These are phyloP conservation scores for Fusarium pseudograminearum DNA, from an alignment of 2,329 filamentous ascomycete genomes.

Conservation along the genomic window DNA sequence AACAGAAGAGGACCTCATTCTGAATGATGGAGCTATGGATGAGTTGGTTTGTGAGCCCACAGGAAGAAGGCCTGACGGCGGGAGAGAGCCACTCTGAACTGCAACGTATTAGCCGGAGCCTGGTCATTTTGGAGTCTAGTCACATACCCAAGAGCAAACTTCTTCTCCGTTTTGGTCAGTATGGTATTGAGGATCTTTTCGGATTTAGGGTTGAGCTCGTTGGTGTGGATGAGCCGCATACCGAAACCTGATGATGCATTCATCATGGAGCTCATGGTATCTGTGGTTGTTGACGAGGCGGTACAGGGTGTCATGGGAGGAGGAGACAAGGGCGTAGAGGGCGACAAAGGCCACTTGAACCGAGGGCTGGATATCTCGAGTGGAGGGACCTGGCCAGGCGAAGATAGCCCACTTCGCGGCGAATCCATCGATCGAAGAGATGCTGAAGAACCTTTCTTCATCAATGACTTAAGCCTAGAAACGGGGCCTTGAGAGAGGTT, in stretches of 20 bases:
- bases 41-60: conserved; percentile 63
- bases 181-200: conserved; percentile 62
- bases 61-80: conserved; percentile 57
- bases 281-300: conserved; percentile 53
- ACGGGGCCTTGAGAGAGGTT: conserved; percentile 51
- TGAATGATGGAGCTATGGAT: conserved; percentile 68
- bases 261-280: conserved; percentile 49
- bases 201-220: conserved; percentile 59
- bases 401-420: conserved; percentile 46
- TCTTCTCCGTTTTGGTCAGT: conserved; percentile 65
- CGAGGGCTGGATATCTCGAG: conserved; percentile 47
- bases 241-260: conserved; percentile 57
- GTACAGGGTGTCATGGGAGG: conserved; percentile 64
- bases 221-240: conserved; percentile 64
- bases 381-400: conserved; percentile 51
- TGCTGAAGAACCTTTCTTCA: conserved; percentile 45
- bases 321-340: conserved; percentile 55
- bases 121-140: not conserved
- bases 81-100: conserved; percentile 60
- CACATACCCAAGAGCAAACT: conserved; percentile 56
- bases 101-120: conserved; percentile 21
- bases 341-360: conserved; percentile 52
- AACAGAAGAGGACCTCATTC: conserved; percentile 71
- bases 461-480: conserved; percentile 50
- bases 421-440: conserved; percentile 45